Conservation (phyloP, 306 rosid species). For the Macrotyloma uniflorum region DNA sequence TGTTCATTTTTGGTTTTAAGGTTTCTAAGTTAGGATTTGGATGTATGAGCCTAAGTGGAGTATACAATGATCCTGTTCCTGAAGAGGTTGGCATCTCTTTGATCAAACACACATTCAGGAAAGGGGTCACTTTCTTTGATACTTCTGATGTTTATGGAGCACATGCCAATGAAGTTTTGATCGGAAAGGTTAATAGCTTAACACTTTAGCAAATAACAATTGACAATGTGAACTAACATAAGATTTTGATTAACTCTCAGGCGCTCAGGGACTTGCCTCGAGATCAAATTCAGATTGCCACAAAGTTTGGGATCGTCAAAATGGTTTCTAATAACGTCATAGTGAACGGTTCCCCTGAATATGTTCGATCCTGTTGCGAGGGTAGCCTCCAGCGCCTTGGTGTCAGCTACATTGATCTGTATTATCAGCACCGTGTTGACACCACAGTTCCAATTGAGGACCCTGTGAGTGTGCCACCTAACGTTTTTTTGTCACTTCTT, state of each 20-base stretch:
- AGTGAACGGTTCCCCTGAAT: conserved; percentile 80
- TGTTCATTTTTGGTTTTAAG: conserved; percentile 20
- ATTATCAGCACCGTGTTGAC: conserved; percentile 82
- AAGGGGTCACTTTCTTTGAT: conserved; percentile 83
- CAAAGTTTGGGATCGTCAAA: conserved; percentile 74
- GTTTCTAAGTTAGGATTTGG: conserved; percentile 88
- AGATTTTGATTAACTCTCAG: conserved; percentile 37
- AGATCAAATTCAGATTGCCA: conserved; percentile 74
- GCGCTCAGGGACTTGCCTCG: conserved; percentile 73
- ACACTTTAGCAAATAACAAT: not conserved
- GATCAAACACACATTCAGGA: conserved; percentile 65
- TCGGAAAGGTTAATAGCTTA: conserved; percentile 61
- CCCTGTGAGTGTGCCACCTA: conserved; percentile 54
- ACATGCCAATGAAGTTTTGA: conserved; percentile 61
- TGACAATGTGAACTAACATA: not conserved
- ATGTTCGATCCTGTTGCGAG: conserved; percentile 79
- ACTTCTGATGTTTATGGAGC: conserved; percentile 70
- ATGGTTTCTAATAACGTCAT: conserved; percentile 23
- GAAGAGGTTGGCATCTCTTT: conserved; percentile 64
- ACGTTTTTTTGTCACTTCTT: not conserved
- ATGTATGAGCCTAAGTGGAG: conserved; percentile 70
- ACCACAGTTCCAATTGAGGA: conserved; percentile 79
- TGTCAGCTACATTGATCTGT: conserved; percentile 78
- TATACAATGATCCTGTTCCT: conserved; percentile 58
- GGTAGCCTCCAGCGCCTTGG: conserved; percentile 78